Evolutionary conservation across 2,329 filamentous ascomycete species (phyloP), one percentile per base, ranked within the genome.

Genomic region (Mollisiaceae sp.): DNA sequence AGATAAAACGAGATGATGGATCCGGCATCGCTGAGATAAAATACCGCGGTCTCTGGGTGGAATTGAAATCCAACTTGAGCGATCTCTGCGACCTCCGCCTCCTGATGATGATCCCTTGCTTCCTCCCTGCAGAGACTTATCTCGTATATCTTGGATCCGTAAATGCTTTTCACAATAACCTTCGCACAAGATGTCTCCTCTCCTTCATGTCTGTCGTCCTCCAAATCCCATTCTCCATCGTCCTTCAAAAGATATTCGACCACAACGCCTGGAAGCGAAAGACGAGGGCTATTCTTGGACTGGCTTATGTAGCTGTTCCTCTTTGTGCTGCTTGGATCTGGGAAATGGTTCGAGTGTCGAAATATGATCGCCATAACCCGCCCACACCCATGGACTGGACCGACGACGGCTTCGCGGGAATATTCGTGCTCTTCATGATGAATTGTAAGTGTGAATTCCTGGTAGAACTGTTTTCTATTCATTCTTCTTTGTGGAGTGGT

Each of bases 121-220:
- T 54, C 22, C 50, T 54, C 24, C 50, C 50, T 4, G 50, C 50
- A 32, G 50, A 54, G n/a, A 32, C 24, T 2, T 54, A 32, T 24
- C 50, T 54, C 24, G 50, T 54, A 3, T 54, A 54, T 12, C 24
- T 27, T 12, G 50, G 50, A 2, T 54, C 50, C 2, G 22, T 18
- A 3, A 54, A 54, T 14, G 50, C 50, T 1, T 54, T 32, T 14
- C 50, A 54, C 50, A 35, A 54, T 18, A 54, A 54, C 8, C 50
- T 54, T 14, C 22, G 50, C 3, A 54, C 50, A 2, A 22, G 50
- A 6, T 54, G 50, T 54, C 22, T 54, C 12, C 18, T 54, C 11
- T 27, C 24, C 8, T 54, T 54, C 24, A 54, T 54, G 24, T 35
- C 50, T 5, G 50, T 54, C 50, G 50, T 54, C 27, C 50, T 54